Base-by-base conservation (phyloP, 495 filamentous ascomycete genomes). In the Friedmanniomyces endolithicus region DNA sequence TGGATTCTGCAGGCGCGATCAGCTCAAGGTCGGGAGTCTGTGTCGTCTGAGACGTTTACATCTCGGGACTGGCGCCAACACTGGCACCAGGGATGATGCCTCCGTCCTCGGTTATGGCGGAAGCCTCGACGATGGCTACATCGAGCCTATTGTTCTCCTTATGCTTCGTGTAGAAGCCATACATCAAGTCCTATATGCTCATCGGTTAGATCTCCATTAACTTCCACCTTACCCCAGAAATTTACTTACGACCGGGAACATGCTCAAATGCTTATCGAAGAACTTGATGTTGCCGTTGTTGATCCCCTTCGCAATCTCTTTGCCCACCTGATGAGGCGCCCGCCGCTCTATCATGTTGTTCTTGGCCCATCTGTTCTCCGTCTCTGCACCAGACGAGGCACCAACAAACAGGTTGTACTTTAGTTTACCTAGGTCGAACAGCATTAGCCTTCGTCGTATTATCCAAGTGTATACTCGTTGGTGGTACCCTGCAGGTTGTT, bases 181-280 rank as follows among this genome's bases (percentile, higher is more conserved):
- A 68, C 55, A 90, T 82, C 59, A 95, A 71, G 72, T 95, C 88
- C 37, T 41, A 41, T 6, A 16, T 41, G 3, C 14, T 14, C 37
- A 14, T 41, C 37, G 12, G 12, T 6, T 41, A 2, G 14, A 41
- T 14, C 6, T 4, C 12, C 37, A 41, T 4, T 41, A 14, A 9
- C 4, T 9, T 9, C 27, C 27, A 41, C 6, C 12, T 4, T 41
- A 41, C 2, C 14, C 4, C 37, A 31, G 3, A 31, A 6, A 14
- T 14, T 14, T 6, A 41, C 37, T 41, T 14, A 41, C 37, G 41
- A 83, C 79, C 23, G 88, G 88, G 68, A 95, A 95, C 88, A 94
- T 94, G 70, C 81, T 85, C 61, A 95, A 67, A 74, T 95, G 88
- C 71, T 94, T 87, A 65, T 95, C 88, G 56, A 94, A 94, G 71